Percentiles rank a stretch among this genome's conserved stretches.
Evolutionary conservation across 768 basidiomycete genomes (phyloP).

Genomic region (Amanita inopinata): DNA sequence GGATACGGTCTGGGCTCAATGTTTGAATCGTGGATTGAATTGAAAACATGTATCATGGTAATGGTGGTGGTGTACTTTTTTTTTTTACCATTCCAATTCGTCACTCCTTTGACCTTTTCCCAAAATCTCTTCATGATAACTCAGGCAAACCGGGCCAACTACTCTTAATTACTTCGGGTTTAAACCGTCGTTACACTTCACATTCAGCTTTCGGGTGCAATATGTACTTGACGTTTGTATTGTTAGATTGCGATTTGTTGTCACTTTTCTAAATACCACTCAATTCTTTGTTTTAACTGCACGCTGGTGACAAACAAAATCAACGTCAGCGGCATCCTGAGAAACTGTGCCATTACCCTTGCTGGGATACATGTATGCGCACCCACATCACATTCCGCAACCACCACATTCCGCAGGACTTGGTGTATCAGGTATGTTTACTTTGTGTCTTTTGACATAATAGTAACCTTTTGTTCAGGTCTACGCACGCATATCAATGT

Average conservation of each 20-base stretch:
- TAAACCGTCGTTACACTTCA: too few species aligned
- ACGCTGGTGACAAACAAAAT: not conserved
- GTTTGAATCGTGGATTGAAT: not conserved
- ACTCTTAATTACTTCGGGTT: too few species aligned
- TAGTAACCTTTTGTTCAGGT: constrained; percentile 31
- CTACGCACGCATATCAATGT: constrained; percentile 79
- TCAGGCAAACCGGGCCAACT: too few species aligned
- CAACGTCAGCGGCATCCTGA: too few species aligned
- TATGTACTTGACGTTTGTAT: too few species aligned
- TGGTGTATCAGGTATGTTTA: constrained; percentile 3
- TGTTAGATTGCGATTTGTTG: too few species aligned
- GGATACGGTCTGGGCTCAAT: not conserved
- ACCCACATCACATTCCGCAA: constrained; percentile 9
- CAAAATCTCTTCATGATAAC: too few species aligned
- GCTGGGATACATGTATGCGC: constrained; percentile 5
- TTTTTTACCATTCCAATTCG: too few species aligned
- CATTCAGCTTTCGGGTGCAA: too few species aligned
- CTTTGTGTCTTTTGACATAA: not conserved
- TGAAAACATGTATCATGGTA: constrained; percentile 1
- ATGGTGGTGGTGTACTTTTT: constrained; percentile 1
- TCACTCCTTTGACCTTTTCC: not conserved
- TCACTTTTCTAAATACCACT: too few species aligned
- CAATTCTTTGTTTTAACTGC: not conserved
- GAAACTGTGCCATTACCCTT: not conserved
- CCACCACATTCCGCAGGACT: constrained; percentile 10